Evolutionary conservation across 2,329 filamentous ascomycete genomes (phyloP), one percentile per base, ranked within the genome.

Genomic region (Dactylellina haptotyla): DNA sequence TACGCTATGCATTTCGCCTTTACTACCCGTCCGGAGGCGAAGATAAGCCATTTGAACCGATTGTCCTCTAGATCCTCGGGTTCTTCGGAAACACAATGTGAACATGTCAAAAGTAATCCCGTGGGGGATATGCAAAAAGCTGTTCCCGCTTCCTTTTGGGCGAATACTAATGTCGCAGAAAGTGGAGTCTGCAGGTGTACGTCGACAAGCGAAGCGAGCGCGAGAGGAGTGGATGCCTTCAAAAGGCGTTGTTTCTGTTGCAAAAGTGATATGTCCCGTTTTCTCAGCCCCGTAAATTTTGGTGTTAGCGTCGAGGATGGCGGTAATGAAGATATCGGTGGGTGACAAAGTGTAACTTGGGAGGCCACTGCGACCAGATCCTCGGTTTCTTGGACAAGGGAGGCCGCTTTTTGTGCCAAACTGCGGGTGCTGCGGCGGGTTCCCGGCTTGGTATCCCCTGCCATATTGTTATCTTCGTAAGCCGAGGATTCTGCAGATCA

Each of bases 1-100:
- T 83, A 85, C 1, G 77, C 81, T 4, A 81, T 70, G 34, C 80
- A 81, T 53, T 77, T 79, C 0, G 82, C 82, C 67, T 80, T 79
- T n/a, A 83, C 80, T 8, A 81, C 78, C 0, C 67, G 75, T 1
- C 82, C 84, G 1, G 76, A 80, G 2, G 81, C 80, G 64, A 82
- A 85, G 1, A 86, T 75, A 0, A 86, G 80, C 80, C 82, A 84
- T 43, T 81, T 79, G 3, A 61, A 69, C 10, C 78, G 78, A 0
- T 75, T 56, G 0, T 23, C 45, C 56, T 80, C 77, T 1, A 82
- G 79, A 6, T 83, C 81, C 1, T 79, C 77, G 3, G 75, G 73
- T 0, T 77, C 78, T 51, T 85, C 84, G 1, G 82, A 83, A 16
- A 85, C 78, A 75, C 84, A 86, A 70, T 86, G 85, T 0, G 84